Percentiles rank a stretch among this genome's conserved stretches.
These are phyloP conservation scores for Solioccasus polychromus DNA, from an alignment of 768 basidiomycete species.

Conservation along the genomic window DNA sequence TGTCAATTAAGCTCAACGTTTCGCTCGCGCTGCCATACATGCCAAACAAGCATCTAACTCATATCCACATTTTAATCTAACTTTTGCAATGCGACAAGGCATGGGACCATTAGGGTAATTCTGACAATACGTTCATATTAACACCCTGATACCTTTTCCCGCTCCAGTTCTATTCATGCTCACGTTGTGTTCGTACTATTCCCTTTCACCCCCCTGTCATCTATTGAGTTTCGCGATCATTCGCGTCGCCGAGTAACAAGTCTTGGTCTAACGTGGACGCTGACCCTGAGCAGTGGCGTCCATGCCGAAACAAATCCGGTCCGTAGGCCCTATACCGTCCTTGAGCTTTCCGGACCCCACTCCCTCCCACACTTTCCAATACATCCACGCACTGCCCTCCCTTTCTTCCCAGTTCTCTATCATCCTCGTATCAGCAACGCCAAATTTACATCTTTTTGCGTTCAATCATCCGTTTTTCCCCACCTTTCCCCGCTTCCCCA, in stretches of 20 bases:
- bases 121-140: conserved; percentile 7
- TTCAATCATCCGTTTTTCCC: conserved; percentile 10
- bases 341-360: background rate
- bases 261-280: background rate
- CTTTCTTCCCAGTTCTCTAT: conserved; percentile 3
- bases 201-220: background rate
- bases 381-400: background rate
- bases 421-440: background rate
- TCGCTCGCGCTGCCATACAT: conserved; percentile 1
- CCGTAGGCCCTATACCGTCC: no score
- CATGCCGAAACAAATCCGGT: background rate
- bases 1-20: conserved; percentile 13
- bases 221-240: background rate
- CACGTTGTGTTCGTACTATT: background rate
- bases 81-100: background rate
- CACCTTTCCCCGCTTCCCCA: conserved; percentile 28
- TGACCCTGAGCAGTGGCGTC: background rate
- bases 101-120: conserved; percentile 17
- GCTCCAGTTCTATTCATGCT: conserved; percentile 9
- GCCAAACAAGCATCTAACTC: background rate
- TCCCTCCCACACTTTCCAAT: conserved; percentile 4
- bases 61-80: conserved; percentile 10
- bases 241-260: background rate
- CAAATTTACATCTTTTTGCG: conserved; percentile 6
- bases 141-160: conserved; percentile 12